phyloP scores from a whole-genome alignment of 2,329 filamentous ascomycete genomes.

The Fonsecaea erecta region DNA sequence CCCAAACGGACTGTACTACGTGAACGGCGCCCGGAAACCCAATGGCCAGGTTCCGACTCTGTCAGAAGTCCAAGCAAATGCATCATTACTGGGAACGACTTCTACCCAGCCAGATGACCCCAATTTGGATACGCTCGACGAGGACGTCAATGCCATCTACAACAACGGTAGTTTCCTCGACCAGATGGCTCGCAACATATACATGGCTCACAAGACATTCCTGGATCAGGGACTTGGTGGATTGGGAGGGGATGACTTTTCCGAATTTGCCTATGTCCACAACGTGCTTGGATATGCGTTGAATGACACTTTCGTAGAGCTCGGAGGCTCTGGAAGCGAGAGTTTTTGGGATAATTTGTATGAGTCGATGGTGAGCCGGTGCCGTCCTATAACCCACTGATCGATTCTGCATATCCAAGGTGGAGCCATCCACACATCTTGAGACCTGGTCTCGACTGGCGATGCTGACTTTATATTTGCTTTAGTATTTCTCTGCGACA shows the following conservation, averaged over 20 bases:
- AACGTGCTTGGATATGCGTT: slow-evolving; percentile 60
- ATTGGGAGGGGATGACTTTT: slow-evolving; percentile 59
- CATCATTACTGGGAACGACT: slow-evolving; percentile 43
- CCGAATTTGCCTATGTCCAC: slow-evolving; percentile 62
- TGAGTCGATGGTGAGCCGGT: slow-evolving; percentile 50
- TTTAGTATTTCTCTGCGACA: slow-evolving; percentile 61
- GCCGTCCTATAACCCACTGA: background rate
- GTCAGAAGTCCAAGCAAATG: slow-evolving; percentile 54
- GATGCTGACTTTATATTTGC: background rate
- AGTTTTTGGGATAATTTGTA: slow-evolving; percentile 56
- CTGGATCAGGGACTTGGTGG: slow-evolving; percentile 55
- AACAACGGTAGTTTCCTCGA: slow-evolving; percentile 24
- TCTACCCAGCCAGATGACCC: slow-evolving; percentile 20
- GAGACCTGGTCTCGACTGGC: background rate
- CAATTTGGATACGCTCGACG: slow-evolving; percentile 9
- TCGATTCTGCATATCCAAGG: background rate
- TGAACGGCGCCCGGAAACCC: slow-evolving; percentile 54
- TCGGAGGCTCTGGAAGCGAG: slow-evolving; percentile 46
- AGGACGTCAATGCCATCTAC: slow-evolving; percentile 17
- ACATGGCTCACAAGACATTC: slow-evolving; percentile 59
- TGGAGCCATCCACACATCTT: background rate
- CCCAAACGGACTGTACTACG: slow-evolving; percentile 59
- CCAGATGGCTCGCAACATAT: slow-evolving; percentile 40
- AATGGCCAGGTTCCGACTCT: slow-evolving; percentile 60
- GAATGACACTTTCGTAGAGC: slow-evolving; percentile 58